Percentiles rank a stretch among this genome's conserved stretches.
Evolutionary conservation across 176 grass and related monocot species (phyloP).

Genomic region (Dendrocalamus sinicus): DNA sequence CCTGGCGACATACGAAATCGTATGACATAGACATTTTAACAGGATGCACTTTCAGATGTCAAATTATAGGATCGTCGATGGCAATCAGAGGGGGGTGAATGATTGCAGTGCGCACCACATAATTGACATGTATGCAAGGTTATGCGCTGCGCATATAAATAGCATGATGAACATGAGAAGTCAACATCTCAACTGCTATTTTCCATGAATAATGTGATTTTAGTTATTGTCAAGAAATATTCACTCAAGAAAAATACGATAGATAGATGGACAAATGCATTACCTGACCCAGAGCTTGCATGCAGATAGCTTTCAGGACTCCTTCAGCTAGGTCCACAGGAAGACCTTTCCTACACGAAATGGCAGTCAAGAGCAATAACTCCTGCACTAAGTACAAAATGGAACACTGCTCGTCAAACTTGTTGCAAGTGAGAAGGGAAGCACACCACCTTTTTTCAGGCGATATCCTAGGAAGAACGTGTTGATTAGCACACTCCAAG

Average conservation of each 20-base stretch:
- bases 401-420: conserved; percentile 1
- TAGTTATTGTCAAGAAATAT: conserved; percentile 16
- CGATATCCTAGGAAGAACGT: conserved; percentile 80
- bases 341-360: conserved; percentile 82
- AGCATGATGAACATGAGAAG: conserved; percentile 15
- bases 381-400: conserved; percentile 23
- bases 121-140: background rate
- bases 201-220: conserved; percentile 43
- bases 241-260: background rate
- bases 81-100: too few species aligned
- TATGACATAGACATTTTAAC: conserved; percentile 1
- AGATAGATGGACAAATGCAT: background rate
- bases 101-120: background rate
- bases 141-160: conserved; percentile 3
- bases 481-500: conserved; percentile 74
- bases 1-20: conserved; percentile 46
- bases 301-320: conserved; percentile 75
- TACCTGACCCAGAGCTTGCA: conserved; percentile 93
- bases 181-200: conserved; percentile 37
- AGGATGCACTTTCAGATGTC: conserved; percentile 4
- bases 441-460: conserved; percentile 66
- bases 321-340: conserved; percentile 82
- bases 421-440: conserved; percentile 25
- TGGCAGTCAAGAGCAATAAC: conserved; percentile 48
- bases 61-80: background rate